Conservation (phyloP, 345 rosid genomes). For the Carallia pectinifolia region DNA sequence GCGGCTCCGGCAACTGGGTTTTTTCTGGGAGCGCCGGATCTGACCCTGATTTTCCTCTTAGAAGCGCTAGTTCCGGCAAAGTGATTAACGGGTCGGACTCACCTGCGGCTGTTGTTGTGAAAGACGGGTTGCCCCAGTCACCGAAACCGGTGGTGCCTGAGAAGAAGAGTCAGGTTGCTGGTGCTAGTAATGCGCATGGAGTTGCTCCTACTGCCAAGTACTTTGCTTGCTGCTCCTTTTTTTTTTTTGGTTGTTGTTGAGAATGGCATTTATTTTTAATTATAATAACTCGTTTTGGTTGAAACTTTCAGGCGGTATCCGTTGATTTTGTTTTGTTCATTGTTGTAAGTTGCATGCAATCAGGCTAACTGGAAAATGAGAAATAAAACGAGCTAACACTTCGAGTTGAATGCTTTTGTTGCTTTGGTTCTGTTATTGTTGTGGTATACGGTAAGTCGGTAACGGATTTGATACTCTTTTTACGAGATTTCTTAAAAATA, state of each 20-base stretch:
- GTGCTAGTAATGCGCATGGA: conserved; percentile 27
- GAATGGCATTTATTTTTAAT: neutral
- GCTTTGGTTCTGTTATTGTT: neutral
- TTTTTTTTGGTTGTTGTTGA: neutral
- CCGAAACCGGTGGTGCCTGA: conserved; percentile 38
- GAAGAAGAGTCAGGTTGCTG: conserved; percentile 33
- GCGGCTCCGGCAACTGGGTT: conserved; percentile 47
- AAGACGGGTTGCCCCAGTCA: conserved; percentile 35
- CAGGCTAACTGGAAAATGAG: too few species aligned
- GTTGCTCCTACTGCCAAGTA: conserved; percentile 56
- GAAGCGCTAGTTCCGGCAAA: conserved; percentile 23
- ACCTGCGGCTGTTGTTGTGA: conserved; percentile 25
- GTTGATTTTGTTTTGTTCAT: too few species aligned
- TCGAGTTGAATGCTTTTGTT: neutral
- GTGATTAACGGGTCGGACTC: conserved; percentile 22
- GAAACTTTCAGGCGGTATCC: too few species aligned
- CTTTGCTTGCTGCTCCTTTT: neutral
- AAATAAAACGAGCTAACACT: neutral
- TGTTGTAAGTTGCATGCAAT: too few species aligned
- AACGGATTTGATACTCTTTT: too few species aligned
- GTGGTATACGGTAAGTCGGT: neutral
- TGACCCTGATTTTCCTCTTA: conserved; percentile 30
- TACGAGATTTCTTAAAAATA: too few species aligned
- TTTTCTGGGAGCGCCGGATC: conserved; percentile 39
- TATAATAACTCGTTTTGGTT: neutral